phyloP scores from a whole-genome alignment of 768 basidiomycete species.

The Mycena maculata region DNA sequence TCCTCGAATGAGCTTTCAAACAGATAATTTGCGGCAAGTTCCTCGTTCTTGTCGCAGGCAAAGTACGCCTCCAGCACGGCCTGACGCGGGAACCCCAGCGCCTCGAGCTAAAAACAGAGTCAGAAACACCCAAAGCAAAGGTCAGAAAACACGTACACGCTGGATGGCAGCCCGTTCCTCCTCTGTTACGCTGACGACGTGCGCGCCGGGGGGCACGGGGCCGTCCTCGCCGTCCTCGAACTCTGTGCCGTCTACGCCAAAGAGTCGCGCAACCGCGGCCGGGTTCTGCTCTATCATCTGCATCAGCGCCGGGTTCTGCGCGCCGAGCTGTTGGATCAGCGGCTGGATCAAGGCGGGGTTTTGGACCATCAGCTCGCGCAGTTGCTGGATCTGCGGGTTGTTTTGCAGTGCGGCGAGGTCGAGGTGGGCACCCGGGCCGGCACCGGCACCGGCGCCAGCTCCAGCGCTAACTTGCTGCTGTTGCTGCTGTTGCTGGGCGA shows the following conservation, averaged over 20 bases:
- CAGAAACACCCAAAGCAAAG: conserved; percentile 13
- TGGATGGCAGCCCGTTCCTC: conserved; percentile 92
- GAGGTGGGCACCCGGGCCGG: conserved; percentile 47
- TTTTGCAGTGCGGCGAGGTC: conserved; percentile 67
- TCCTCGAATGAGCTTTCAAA: conserved; percentile 81
- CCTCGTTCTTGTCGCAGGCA: conserved; percentile 97
- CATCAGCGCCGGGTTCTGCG: conserved; percentile 79
- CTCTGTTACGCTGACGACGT: conserved; percentile 80
- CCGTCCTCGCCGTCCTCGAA: conserved; percentile 58
- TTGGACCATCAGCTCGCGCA: conserved; percentile 76
- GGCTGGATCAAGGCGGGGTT: conserved; percentile 87
- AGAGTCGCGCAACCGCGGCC: conserved; percentile 69
- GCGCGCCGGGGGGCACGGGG: conserved; percentile 60
- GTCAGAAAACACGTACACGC: conserved; percentile 67
- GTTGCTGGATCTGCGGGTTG: conserved; percentile 74
- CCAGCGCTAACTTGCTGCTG: conserved; percentile 47
- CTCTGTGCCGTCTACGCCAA: conserved; percentile 60
- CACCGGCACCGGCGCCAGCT: conserved; percentile 48
- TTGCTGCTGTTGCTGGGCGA: conserved; percentile 75
- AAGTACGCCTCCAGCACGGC: conserved; percentile 91
- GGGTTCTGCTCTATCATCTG: conserved; percentile 79
- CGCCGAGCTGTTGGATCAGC: conserved; percentile 84
- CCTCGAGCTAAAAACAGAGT: conserved; percentile 71
- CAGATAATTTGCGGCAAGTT: conserved; percentile 93
- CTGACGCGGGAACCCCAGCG: conserved; percentile 87